phyloP scores from a whole-genome alignment of 495 filamentous ascomycete genomes.

The Annulohypoxylon bovei region DNA sequence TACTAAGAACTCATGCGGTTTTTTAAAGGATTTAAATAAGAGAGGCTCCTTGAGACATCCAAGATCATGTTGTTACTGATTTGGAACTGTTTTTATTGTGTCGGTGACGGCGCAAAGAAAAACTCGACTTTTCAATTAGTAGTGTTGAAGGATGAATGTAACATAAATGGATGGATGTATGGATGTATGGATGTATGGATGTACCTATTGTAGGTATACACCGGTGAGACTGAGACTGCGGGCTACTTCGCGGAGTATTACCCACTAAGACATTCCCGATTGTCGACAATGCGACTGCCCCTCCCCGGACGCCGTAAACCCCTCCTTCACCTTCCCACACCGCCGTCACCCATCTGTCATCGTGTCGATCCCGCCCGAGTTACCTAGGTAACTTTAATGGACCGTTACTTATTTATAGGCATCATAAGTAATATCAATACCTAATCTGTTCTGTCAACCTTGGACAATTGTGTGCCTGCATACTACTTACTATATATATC shows the following conservation, averaged over 20 bases:
- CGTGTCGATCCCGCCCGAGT: slow-evolving; percentile 15
- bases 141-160: neutral
- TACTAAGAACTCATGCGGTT: slow-evolving; percentile 5
- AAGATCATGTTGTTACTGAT: slow-evolving; percentile 19
- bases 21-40: neutral
- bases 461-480: no score
- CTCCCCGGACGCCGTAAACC: slow-evolving; percentile 3
- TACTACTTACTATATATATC: no score
- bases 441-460: neutral
- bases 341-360: slow-evolving; percentile 38
- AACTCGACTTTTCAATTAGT: neutral
- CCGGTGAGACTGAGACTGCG: neutral
- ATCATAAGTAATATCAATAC: neutral
- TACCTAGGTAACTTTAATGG: slow-evolving; percentile 11
- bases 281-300: slow-evolving; percentile 31
- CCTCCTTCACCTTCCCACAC: slow-evolving; percentile 36
- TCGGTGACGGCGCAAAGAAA: slow-evolving; percentile 1
- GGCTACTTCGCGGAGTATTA: neutral
- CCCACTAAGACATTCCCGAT: slow-evolving; percentile 18
- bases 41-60: neutral
- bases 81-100: neutral
- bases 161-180: neutral
- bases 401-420: neutral
- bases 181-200: neutral
- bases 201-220: neutral